phyloP scores from a whole-genome alignment of 176 grass and related monocot species.

The Bothriochloa decipiens region DNA sequence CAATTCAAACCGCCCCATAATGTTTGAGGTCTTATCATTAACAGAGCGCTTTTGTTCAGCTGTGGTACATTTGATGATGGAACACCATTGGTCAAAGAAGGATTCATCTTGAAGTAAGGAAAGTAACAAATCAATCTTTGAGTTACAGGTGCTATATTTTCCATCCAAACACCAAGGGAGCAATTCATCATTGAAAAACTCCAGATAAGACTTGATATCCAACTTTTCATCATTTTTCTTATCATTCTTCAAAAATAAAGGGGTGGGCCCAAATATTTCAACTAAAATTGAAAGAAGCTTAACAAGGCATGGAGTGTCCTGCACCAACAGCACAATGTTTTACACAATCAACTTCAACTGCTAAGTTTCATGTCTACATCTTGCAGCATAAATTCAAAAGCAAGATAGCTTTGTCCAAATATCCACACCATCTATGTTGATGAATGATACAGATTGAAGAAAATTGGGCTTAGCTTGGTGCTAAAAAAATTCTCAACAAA shows the following conservation, averaged over 20 bases:
- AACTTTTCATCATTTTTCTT: slow-evolving; percentile 38
- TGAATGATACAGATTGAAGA: neutral
- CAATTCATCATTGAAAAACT: slow-evolving; percentile 66
- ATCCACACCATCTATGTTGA: neutral
- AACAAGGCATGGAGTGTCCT: slow-evolving; percentile 70
- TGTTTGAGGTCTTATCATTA: slow-evolving; percentile 42
- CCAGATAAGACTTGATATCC: slow-evolving; percentile 55
- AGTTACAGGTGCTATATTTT: slow-evolving; percentile 52
- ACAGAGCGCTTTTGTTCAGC: slow-evolving; percentile 21
- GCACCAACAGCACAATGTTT: slow-evolving; percentile 38
- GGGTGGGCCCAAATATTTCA: slow-evolving; percentile 69
- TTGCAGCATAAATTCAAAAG: slow-evolving; percentile 15
- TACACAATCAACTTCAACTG: slow-evolving; percentile 28
- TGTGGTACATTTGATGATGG: slow-evolving; percentile 48
- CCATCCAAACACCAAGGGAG: slow-evolving; percentile 82
- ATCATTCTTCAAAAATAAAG: slow-evolving; percentile 3
- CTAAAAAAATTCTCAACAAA: neutral
- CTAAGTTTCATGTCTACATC: slow-evolving; percentile 5
- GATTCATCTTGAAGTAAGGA: slow-evolving; percentile 73
- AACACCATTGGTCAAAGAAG: slow-evolving; percentile 80
- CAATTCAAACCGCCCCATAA: slow-evolving; percentile 55
- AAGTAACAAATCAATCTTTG: slow-evolving; percentile 85
- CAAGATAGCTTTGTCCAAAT: neutral
- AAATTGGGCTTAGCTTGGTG: neutral
- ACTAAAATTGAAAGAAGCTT: slow-evolving; percentile 66